These are phyloP conservation scores for Rauvolfia tetraphylla DNA, from an alignment of 257 asterid species.

Conservation along the genomic window DNA sequence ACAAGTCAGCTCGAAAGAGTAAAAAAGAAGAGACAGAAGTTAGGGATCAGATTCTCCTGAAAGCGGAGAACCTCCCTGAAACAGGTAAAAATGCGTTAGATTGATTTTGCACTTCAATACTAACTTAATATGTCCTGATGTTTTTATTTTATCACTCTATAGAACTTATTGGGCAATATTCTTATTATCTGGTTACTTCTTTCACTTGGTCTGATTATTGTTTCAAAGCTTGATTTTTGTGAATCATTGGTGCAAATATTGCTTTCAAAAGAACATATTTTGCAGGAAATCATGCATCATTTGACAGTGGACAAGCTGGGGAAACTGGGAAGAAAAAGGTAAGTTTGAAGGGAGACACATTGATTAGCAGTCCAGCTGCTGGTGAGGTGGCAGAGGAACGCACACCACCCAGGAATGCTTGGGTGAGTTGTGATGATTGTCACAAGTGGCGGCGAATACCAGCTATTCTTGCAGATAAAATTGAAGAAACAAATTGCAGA, in stretches of 20 bases:
- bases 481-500: constrained; percentile 60
- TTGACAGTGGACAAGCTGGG: constrained; percentile 39
- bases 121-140: background rate
- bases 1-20: constrained; percentile 26
- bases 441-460: constrained; percentile 86
- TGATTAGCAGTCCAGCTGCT: constrained; percentile 18
- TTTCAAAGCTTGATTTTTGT: background rate
- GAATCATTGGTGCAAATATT: background rate
- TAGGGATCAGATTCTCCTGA: constrained; percentile 20
- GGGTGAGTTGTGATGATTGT: constrained; percentile 93
- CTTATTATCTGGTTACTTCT: background rate
- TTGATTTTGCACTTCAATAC: background rate
- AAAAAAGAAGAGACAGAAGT: constrained; percentile 34
- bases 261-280: background rate
- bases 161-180: background rate
- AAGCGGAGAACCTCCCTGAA: constrained; percentile 30
- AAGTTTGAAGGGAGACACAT: constrained; percentile 28
- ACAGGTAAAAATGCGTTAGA: constrained; percentile 39
- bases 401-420: constrained; percentile 45
- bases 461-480: constrained; percentile 70
- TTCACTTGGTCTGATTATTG: background rate
- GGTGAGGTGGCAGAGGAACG: constrained; percentile 28
- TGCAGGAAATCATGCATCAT: constrained; percentile 42
- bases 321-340: constrained; percentile 32
- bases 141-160: background rate